Base-by-base conservation (phyloP, 177 flowering plant species). In the Vitis hybrid region DNA sequence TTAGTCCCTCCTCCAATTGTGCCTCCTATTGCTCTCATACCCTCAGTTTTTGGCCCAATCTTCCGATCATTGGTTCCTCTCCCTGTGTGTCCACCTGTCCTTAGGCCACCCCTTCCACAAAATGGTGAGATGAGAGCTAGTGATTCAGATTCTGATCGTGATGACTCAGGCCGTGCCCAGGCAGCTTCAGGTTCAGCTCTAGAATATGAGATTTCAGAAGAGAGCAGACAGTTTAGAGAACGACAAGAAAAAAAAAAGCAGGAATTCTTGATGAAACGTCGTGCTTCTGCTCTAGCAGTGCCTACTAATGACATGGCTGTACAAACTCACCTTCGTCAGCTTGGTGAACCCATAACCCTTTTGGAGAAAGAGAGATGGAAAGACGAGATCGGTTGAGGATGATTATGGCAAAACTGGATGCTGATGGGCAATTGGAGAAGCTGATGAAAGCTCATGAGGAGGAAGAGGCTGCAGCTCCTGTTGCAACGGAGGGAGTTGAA, bases 311-410 rank as follows among this genome's bases (percentile, higher is more conserved):
- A 95, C 74, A 85, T 78, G 75, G 90, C 97, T 52, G 97, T 95
- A 3, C 83, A 97, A 8, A 82, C 89, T 24, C 89, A 97, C 6
- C 91, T 94, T n/a, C 87, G 98, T 6, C 82, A 87, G 56, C 93
- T 94, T 54, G 24, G 89, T 35, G 98, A 94, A 66, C 98, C 98
- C 8, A 82, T 92, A 21, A 94, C 98, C 6, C 81, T 92, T 30
- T 94, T 70, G 97, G 97, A 12, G 98, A 93, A 79, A 75, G 94
- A 59, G 98, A 95, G 76, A 95, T 95, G 99, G 99, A 95, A 72
- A 81, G 99, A 57, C 78, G 99, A 50, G 99, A 91, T 35, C 82
- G 98, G 67, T 63, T 95, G 78, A 75, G 97, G 68, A 80, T 68
- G 81, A 81, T 93, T 24, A 90, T 93, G 98, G 98, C 84, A 52